Base-by-base conservation (phyloP, 768 basidiomycete genomes). In the Rhodotorula diobovata region DNA sequence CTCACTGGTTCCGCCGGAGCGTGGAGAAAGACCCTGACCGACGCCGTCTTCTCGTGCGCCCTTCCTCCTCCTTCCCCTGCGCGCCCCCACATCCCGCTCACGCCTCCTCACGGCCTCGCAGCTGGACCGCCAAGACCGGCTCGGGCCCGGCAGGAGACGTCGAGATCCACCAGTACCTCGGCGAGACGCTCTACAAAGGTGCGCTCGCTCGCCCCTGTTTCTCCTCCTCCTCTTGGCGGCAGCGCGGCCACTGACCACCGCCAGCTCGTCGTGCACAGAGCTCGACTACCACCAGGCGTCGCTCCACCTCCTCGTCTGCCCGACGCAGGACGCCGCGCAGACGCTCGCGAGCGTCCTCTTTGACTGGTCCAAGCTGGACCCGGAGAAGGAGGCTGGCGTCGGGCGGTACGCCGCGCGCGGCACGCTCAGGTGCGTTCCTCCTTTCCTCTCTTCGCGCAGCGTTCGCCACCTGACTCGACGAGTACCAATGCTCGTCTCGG, bases 1-100 rank as follows among this genome's bases (percentile, higher is more conserved):
- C 83, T 97, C 65, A 86, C 88, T 61, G 91, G 92, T 8, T 77
- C 90, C 1, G 81, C 83, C 23, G 93, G 91, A 21, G 78, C 88
- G 43, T 99, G 95, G 96, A 84, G 94, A 69, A 94, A 93, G 83
- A 92, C 90, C 1, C 81, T 93, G 61, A 89, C 92, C 48, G 91
- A 93, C 77, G 89, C 87, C 79, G 82, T 90, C 21, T 84, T 97
- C 78, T 85, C 88, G 93, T 94, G 79, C 78, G 88, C 11, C 84
- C 8, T n/a, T 70, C 30, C 53, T 62, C 41, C 63, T 61, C 65
- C 28, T 66, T 55, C 39, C 61, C 4, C 18, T 43, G 14, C 14
- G 50, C 18, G 28, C 66, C 45, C 16, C 21, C 10, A 50, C 39
- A 20, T 64, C 21, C 21, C 35, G 48, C 69, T 56, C 72, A 67